A percentile compares a stretch with the other conserved stretches of the same genome.
These are phyloP conservation scores for Lactarius trivialis DNA, from an alignment of 768 basidiomycete species.

Conservation along the genomic window DNA sequence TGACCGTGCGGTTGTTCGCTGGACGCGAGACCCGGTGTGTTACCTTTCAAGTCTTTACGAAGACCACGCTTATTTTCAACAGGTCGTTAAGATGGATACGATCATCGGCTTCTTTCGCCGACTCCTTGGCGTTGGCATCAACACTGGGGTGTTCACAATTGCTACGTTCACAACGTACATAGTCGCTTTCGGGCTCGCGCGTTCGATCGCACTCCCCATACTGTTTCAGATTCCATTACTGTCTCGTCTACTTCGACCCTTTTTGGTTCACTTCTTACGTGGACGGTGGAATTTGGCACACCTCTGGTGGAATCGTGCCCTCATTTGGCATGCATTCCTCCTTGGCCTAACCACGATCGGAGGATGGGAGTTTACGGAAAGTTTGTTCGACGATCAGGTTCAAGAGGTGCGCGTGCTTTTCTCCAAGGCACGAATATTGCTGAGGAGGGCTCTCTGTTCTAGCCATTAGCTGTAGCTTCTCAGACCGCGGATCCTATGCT, in stretches of 20 bases:
- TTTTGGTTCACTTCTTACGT: conserved; percentile 55
- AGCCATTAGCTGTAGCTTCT: conserved; percentile 45
- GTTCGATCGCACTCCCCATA: conserved; percentile 45
- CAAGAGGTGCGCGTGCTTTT: conserved; percentile 40
- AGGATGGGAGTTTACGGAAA: conserved; percentile 59
- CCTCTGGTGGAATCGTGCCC: conserved; percentile 38
- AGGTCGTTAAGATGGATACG: conserved; percentile 27
- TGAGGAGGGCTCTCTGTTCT: background rate
- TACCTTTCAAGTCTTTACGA: background rate
- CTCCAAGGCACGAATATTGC: background rate
- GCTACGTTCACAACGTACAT: conserved; percentile 32
- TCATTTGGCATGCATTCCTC: conserved; percentile 44
- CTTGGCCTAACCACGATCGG: conserved; percentile 46
- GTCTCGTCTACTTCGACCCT: conserved; percentile 46
- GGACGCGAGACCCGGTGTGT: conserved; percentile 21
- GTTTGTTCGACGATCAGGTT: conserved; percentile 52
- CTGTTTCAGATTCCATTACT: conserved; percentile 51
- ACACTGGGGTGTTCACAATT: conserved; percentile 1
- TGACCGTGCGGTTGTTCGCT: conserved; percentile 45
- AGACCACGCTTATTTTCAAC: background rate
- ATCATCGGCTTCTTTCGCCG: conserved; percentile 18
- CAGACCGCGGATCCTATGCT: conserved; percentile 46
- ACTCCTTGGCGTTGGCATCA: conserved; percentile 1
- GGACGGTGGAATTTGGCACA: conserved; percentile 50
- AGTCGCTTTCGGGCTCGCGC: conserved; percentile 41